Evolutionary conservation across 2,329 filamentous ascomycete genomes (phyloP), one percentile per base, ranked within the genome.

Genomic region (Amauroascus niger): DNA sequence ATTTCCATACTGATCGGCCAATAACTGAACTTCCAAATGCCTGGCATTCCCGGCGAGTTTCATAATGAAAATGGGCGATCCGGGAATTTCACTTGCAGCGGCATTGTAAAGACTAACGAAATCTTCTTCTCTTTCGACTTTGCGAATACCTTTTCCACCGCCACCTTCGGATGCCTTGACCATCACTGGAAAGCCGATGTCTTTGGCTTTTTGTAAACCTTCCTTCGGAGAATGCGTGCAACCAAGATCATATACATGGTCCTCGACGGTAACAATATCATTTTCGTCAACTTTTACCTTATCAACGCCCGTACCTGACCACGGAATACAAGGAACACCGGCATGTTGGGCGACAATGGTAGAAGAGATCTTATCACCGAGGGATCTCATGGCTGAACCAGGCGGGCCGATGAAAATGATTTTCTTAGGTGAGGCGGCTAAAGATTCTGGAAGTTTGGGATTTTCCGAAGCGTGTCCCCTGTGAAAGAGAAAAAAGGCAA

Each of bases 41-140:
- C 93, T 80, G 39, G 93, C 93, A 68, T 95, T 95, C 63, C 91
- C 93, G 48, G 93, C 93, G 59, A 98, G 78, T 82, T 98, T 96
- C 93, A 98, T 98, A 76, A 98, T 95, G 80, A 98, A 98, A 73
- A 98, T 98, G 62, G 94, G 93, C 28, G 93, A 98, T 46, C 94
- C 94, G 9, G 93, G 94, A 62, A 98, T 97, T 72, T 98, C 94
- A 71, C 86, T 95, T 4, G 93, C 90, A 20, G 94, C 93, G 44
- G 91, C 93, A 72, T 94, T 93, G 79, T 97, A 98, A 44, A 97
- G 78, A 62, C 79, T 77, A 67, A 86, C 79, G 65, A 98, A 98
- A 59, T 86, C 83, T 40, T 91, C 85, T 69, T 95, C 90, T 57
- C 78, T 78, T 58, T 88, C 78, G 61, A 93, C 93, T 76, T 97